Conservation (phyloP, 805 yeast genomes). For the Saturnispora zaruensis region DNA sequence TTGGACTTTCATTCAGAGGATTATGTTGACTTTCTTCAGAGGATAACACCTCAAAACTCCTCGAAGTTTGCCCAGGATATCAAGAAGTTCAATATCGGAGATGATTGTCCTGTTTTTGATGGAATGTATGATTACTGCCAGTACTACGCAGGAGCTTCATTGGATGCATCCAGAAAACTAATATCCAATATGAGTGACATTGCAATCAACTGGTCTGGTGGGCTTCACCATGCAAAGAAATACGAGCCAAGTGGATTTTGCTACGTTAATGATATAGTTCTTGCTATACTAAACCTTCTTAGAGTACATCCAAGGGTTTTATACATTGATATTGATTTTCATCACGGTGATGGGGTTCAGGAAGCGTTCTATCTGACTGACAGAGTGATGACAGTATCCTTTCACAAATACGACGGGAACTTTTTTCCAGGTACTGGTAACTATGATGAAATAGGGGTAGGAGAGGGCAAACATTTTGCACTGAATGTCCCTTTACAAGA, state of each 20-base stretch:
- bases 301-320: constrained; percentile 88
- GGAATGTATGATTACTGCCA: constrained; percentile 89
- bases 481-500: constrained; percentile 89
- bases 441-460: constrained; percentile 80
- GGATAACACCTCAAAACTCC: constrained; percentile 68
- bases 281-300: constrained; percentile 75
- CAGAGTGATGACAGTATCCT: constrained; percentile 92
- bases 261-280: constrained; percentile 87
- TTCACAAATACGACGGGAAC: constrained; percentile 89
- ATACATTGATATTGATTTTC: constrained; percentile 90
- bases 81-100: constrained; percentile 80
- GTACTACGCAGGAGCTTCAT: constrained; percentile 85
- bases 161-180: constrained; percentile 84
- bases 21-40: constrained; percentile 66
- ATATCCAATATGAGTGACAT: constrained; percentile 84
- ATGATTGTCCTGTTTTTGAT: constrained; percentile 91
- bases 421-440: constrained; percentile 98
- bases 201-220: constrained; percentile 95
- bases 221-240: constrained; percentile 93
- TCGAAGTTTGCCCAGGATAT: constrained; percentile 48
- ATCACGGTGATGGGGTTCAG: constrained; percentile 97
- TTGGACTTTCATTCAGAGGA: constrained; percentile 80
- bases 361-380: constrained; percentile 94
- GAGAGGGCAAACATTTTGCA: constrained; percentile 80
- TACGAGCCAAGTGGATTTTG: constrained; percentile 93